A percentile compares a stretch with the other conserved stretches of the same genome.
Evolutionary conservation across 225 moss, liverwort and hornwort genomes (phyloP).

Genomic region (Straminergon stramineum): DNA sequence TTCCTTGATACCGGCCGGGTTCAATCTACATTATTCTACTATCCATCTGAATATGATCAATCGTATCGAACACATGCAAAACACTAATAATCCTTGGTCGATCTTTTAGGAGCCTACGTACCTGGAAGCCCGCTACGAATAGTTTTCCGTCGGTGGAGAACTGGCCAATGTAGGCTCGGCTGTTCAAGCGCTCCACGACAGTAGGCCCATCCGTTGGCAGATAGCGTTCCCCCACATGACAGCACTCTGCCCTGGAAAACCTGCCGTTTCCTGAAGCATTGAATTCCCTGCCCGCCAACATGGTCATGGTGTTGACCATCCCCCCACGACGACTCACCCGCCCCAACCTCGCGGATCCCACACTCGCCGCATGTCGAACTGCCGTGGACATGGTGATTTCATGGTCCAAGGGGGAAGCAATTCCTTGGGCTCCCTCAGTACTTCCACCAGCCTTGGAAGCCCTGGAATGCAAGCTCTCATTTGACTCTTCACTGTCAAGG

Average conservation of each 20-base stretch:
- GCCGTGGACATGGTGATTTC: slow-evolving; percentile 42
- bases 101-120: neutral
- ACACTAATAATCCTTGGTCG: neutral
- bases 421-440: neutral
- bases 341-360: slow-evolving; percentile 51
- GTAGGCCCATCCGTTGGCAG: slow-evolving; percentile 63
- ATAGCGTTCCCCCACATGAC: slow-evolving; percentile 61
- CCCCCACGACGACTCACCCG: slow-evolving; percentile 31
- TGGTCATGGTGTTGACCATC: slow-evolving; percentile 40
- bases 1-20: too few relatives aligned
- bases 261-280: slow-evolving; percentile 62
- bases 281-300: slow-evolving; percentile 74
- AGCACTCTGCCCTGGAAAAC: slow-evolving; percentile 74
- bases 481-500: neutral
- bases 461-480: neutral
- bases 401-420: slow-evolving; percentile 15
- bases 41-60: neutral
- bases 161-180: slow-evolving; percentile 78
- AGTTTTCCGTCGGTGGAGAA: slow-evolving; percentile 71
- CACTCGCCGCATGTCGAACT: slow-evolving; percentile 32
- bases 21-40: neutral
- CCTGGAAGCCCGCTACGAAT: slow-evolving; percentile 87
- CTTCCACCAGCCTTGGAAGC: neutral
- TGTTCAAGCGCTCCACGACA: slow-evolving; percentile 52
- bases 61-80: neutral